Evolutionary conservation across 306 rosid species (phyloP).

Genomic region (Ormosia semicastrata): DNA sequence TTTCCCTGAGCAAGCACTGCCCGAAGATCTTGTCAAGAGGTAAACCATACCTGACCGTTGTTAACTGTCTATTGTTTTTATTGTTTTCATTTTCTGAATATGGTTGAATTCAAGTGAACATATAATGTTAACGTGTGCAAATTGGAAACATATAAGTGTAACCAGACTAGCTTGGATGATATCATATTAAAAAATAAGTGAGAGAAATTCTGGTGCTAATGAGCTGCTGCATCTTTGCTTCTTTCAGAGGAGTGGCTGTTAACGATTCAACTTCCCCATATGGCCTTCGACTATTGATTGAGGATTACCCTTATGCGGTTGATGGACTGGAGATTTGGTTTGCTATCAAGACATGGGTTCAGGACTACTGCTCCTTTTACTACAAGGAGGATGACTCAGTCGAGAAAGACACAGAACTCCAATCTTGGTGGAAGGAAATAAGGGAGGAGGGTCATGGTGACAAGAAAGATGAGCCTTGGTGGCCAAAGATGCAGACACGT

Average conservation of each 20-base stretch:
- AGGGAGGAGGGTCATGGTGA: slow-evolving; percentile 52
- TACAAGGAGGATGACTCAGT: slow-evolving; percentile 32
- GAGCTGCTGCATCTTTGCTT: slow-evolving; percentile 19
- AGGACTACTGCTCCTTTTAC: slow-evolving; percentile 49
- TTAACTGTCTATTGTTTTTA: not conserved
- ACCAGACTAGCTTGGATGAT: not conserved
- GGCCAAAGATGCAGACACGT: slow-evolving; percentile 50
- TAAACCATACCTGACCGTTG: slow-evolving; percentile 27
- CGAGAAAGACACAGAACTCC: slow-evolving; percentile 40
- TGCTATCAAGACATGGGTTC: slow-evolving; percentile 55
- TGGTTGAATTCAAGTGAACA: not conserved
- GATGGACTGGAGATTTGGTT: slow-evolving; percentile 66
- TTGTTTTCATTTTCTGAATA: not conserved
- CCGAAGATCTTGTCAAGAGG: slow-evolving; percentile 79
- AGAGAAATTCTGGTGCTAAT: not conserved
- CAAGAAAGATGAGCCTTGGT: slow-evolving; percentile 58
- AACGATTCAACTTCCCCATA: slow-evolving; percentile 34
- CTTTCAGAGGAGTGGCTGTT: slow-evolving; percentile 61
- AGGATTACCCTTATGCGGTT: slow-evolving; percentile 58
- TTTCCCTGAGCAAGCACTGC: slow-evolving; percentile 76
- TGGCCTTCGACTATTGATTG: slow-evolving; percentile 46
- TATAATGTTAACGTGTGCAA: not conserved
- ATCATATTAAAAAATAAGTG: not conserved
- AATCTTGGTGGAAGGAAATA: slow-evolving; percentile 64
- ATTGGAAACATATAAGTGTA: not conserved